Percentiles rank a stretch among this genome's conserved stretches.
Conservation (phyloP, 148 eudicot genomes). For the Pharnaceum exiguum region DNA sequence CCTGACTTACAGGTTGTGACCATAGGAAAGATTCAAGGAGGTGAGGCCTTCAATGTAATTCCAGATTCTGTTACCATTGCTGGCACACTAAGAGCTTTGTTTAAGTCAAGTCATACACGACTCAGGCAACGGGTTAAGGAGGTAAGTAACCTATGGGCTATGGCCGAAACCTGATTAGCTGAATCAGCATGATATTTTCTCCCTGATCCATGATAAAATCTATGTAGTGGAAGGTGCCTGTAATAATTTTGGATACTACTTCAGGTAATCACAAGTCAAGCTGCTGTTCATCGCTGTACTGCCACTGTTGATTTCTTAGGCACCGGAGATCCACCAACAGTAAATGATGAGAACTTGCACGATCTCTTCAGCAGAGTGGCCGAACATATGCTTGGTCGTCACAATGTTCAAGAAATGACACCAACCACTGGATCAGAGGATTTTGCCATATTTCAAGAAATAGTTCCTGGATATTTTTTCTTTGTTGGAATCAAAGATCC, state of each 20-base stretch:
- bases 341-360: slow-evolving; percentile 62
- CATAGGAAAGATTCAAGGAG: slow-evolving; percentile 91
- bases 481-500: slow-evolving; percentile 72
- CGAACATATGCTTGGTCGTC: slow-evolving; percentile 47
- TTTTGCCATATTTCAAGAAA: slow-evolving; percentile 76
- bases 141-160: no score
- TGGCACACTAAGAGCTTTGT: slow-evolving; percentile 83
- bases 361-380: slow-evolving; percentile 51
- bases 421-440: slow-evolving; percentile 88
- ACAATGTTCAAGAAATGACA: slow-evolving; percentile 48
- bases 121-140: slow-evolving; percentile 75
- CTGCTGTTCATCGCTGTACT: slow-evolving; percentile 88
- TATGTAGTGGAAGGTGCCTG: no score
- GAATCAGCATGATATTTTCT: no score
- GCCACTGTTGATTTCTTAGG: slow-evolving; percentile 59
- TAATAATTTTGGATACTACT: neutral
- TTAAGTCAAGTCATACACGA: slow-evolving; percentile 52
- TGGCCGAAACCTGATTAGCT: no score
- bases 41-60: slow-evolving; percentile 92
- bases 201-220: no score
- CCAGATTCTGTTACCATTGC: slow-evolving; percentile 96
- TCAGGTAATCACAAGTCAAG: slow-evolving; percentile 83
- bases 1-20: slow-evolving; percentile 68
- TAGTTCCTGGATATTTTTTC: slow-evolving; percentile 70
- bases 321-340: slow-evolving; percentile 48